Percentiles rank a stretch among this genome's conserved stretches.
Conservation (phyloP, 352 stramenopile species). For the Hyaloperonospora brassicae region DNA sequence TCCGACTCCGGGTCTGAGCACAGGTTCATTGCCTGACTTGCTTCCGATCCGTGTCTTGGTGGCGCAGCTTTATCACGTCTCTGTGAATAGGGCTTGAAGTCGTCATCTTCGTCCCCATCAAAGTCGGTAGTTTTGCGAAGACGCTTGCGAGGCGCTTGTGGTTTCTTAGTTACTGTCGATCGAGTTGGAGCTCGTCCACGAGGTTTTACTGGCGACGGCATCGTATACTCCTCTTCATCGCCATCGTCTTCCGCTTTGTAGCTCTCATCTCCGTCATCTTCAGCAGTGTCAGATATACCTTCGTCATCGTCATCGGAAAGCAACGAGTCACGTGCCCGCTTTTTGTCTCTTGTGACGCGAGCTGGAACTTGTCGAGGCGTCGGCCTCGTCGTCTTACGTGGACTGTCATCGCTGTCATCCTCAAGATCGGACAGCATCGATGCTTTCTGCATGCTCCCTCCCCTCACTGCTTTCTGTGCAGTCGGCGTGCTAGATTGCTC, state of each 20-base stretch:
- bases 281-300: slow-evolving; percentile 19
- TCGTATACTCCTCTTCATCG: slow-evolving; percentile 39
- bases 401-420: slow-evolving; percentile 21
- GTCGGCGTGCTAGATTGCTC: slow-evolving; percentile 21
- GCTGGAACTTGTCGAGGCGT: slow-evolving; percentile 16
- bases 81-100: slow-evolving; percentile 9
- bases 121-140: slow-evolving; percentile 31
- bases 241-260: slow-evolving; percentile 41
- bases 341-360: slow-evolving; percentile 26
- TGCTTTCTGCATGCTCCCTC: slow-evolving; percentile 13
- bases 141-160: slow-evolving; percentile 29
- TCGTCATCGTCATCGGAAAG: slow-evolving; percentile 51
- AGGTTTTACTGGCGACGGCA: slow-evolving; percentile 11
- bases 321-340: slow-evolving; percentile 17
- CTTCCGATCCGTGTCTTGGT: slow-evolving; percentile 17
- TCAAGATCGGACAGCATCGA: slow-evolving; percentile 27
- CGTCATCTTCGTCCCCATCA: slow-evolving; percentile 27
- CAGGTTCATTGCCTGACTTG: slow-evolving; percentile 37
- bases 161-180: slow-evolving; percentile 16
- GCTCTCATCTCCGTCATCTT: slow-evolving; percentile 59
- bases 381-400: slow-evolving; percentile 19
- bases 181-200: slow-evolving; percentile 7
- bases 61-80: slow-evolving; percentile 14
- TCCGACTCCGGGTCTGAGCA: slow-evolving; percentile 40
- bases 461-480: slow-evolving; percentile 5